Conservation (phyloP, 1,284 basidiomycete species). For the Agaricales sp. region DNA sequence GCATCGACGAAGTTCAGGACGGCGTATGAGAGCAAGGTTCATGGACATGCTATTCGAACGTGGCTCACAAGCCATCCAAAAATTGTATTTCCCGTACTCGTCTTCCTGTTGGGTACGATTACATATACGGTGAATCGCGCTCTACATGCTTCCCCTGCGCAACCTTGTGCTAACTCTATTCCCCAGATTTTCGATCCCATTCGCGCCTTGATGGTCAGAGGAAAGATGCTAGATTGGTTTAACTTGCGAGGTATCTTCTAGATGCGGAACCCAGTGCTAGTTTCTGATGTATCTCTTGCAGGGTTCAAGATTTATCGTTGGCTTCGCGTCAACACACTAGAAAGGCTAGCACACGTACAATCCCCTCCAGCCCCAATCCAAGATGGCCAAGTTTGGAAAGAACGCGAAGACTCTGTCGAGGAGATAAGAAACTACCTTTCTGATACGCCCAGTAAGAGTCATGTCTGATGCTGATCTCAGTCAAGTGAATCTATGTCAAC, state of each 20-base stretch:
- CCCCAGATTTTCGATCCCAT: slow-evolving; percentile 85
- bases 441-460: slow-evolving; percentile 58
- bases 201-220: slow-evolving; percentile 76
- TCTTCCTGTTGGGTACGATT: slow-evolving; percentile 82
- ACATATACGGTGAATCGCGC: slow-evolving; percentile 70
- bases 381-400: slow-evolving; percentile 59
- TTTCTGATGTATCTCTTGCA: slow-evolving; percentile 18
- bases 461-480: slow-evolving; percentile 1
- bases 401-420: slow-evolving; percentile 68
- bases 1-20: slow-evolving; percentile 49
- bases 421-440: slow-evolving; percentile 61
- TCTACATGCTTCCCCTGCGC: slow-evolving; percentile 8
- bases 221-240: slow-evolving; percentile 78
- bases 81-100: slow-evolving; percentile 76
- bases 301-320: slow-evolving; percentile 60
- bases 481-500: slow-evolving; percentile 6
- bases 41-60: slow-evolving; percentile 68
- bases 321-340: slow-evolving; percentile 48
- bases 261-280: no score
- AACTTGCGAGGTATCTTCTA: slow-evolving; percentile 48
- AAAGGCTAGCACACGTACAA: slow-evolving; percentile 23
- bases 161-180: background rate
- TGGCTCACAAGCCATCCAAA: slow-evolving; percentile 84
- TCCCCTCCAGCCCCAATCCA: slow-evolving; percentile 9
- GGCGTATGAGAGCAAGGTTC: slow-evolving; percentile 67